phyloP scores from a whole-genome alignment of 2,329 filamentous ascomycete genomes.

The Leptographium galeiforme region DNA sequence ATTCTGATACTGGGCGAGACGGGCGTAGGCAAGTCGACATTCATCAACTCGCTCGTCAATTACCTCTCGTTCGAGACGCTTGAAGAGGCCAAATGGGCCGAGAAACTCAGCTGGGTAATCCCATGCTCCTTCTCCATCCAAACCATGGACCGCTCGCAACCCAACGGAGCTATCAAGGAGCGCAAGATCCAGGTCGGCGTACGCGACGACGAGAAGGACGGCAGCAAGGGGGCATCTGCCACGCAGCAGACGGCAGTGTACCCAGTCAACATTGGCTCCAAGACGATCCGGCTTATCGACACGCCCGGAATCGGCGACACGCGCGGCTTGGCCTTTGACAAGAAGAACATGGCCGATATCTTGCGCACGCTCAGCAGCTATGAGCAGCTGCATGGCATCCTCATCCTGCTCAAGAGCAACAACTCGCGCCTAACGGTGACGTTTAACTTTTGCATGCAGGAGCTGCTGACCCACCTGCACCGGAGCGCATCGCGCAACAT shows the following conservation, averaged over 20 bases:
- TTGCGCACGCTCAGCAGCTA: constrained; percentile 20
- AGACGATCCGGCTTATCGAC: constrained; percentile 24
- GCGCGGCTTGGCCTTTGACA: constrained; percentile 22
- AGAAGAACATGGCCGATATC: constrained; percentile 26
- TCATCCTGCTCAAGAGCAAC: constrained; percentile 29
- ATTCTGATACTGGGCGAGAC: constrained; percentile 33
- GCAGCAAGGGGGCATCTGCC: constrained; percentile 19
- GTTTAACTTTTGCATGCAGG: constrained; percentile 26
- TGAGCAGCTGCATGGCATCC: constrained; percentile 24
- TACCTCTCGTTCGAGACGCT: constrained; percentile 25
- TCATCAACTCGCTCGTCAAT: constrained; percentile 34
- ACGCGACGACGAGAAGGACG: constrained; percentile 19
- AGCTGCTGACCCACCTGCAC: constrained; percentile 26
- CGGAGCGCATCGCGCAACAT: constrained; percentile 24
- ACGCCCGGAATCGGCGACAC: constrained; percentile 29
- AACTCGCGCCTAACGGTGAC: constrained; percentile 21
- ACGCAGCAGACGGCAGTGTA: constrained; percentile 23
- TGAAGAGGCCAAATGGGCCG: constrained; percentile 21
- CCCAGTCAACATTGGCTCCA: constrained; percentile 15
- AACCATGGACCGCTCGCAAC: constrained; percentile 14
- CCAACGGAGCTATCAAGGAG: constrained; percentile 15
- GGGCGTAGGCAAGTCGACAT: constrained; percentile 34
- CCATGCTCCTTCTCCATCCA: constrained; percentile 25
- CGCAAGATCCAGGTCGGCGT: constrained; percentile 17
- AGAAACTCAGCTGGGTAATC: constrained; percentile 21